Conservation (phyloP, 2,329 filamentous ascomycete species). For the Pleomassaria siparia region DNA sequence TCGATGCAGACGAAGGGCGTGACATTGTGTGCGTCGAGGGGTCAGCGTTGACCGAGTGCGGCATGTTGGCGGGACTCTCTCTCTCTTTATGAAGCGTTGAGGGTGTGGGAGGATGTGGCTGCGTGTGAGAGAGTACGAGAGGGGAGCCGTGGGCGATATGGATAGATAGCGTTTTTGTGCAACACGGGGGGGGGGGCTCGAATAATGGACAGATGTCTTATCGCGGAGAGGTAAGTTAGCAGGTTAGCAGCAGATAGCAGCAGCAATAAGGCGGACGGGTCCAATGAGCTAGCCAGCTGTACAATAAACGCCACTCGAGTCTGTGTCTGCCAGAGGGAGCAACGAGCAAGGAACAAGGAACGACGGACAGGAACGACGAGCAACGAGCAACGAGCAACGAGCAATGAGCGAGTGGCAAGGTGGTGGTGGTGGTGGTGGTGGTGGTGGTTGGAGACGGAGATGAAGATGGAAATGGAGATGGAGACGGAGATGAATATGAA, state of each 20-base stretch:
- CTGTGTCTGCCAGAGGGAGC: background rate
- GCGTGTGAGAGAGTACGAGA: conserved; percentile 14
- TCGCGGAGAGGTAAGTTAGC: background rate
- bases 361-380: background rate
- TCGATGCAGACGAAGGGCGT: conserved; percentile 39
- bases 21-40: conserved; percentile 39
- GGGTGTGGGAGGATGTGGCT: background rate
- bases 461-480: no score
- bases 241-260: no score
- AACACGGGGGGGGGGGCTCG: conserved; percentile 4
- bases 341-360: background rate
- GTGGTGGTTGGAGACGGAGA: background rate
- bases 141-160: conserved; percentile 10
- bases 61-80: conserved; percentile 24
- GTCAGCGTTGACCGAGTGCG: conserved; percentile 40
- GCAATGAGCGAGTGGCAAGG: background rate
- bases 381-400: background rate
- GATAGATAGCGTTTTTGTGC: conserved; percentile 4
- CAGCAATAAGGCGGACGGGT: no score
- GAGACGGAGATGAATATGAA: no score
- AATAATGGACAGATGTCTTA: conserved; percentile 4
- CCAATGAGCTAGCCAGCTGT: no score
- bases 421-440: background rate
- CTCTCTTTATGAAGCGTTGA: no score
- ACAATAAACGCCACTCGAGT: no score